phyloP scores from a whole-genome alignment of 2,329 filamentous ascomycete genomes.

The Aphanocladium album region DNA sequence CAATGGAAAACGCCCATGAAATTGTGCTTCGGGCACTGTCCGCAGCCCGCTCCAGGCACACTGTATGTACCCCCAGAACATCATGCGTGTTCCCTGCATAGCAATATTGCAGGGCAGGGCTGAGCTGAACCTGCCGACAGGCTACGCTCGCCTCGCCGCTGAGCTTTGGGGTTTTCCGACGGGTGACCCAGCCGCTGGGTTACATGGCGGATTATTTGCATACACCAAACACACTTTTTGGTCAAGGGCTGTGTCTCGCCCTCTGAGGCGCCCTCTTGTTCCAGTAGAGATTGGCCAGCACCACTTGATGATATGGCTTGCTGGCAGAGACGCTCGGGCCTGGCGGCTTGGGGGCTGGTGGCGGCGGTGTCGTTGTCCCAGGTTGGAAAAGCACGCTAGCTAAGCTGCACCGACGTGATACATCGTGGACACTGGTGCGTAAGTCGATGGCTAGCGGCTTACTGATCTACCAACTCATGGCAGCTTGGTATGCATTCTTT shows the following conservation, averaged over 20 bases:
- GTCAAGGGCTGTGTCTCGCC: no score
- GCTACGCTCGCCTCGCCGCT: background rate
- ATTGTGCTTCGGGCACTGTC: constrained; percentile 3
- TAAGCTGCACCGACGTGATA: background rate
- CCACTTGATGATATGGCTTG: background rate
- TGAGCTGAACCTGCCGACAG: constrained; percentile 1
- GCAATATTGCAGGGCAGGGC: background rate
- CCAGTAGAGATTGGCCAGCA: background rate
- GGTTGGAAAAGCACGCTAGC: background rate
- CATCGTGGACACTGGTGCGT: background rate
- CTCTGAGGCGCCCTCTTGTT: background rate
- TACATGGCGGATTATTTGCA: background rate
- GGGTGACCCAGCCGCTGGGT: background rate
- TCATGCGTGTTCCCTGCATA: background rate
- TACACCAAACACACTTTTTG: background rate
- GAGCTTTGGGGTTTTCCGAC: constrained; percentile 1
- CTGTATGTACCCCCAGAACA: background rate
- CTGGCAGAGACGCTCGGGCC: background rate
- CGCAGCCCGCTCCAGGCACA: background rate
- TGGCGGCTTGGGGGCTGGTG: constrained; percentile 9
- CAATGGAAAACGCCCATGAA: no score
- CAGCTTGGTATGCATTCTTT: background rate
- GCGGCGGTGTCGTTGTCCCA: constrained; percentile 12
- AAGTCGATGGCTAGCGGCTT: background rate
- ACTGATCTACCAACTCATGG: background rate